These are phyloP conservation scores for Ganoderma multipileum DNA, from an alignment of 1,284 basidiomycete genomes.

Conservation along the genomic window DNA sequence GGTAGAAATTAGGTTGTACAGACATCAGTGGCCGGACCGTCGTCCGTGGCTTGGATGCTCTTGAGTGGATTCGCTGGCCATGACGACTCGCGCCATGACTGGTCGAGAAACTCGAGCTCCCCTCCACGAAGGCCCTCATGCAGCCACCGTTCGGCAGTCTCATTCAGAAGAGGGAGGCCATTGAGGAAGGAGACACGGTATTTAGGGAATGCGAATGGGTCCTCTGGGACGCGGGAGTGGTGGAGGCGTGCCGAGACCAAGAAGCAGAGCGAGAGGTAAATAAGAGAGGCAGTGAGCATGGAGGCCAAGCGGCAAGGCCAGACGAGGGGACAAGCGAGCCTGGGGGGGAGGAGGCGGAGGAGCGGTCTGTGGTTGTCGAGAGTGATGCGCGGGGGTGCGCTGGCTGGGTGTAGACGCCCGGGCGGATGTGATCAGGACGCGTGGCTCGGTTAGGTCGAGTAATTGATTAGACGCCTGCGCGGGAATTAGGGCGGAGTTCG, in stretches of 20 bases:
- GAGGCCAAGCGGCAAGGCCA: conserved; percentile 11
- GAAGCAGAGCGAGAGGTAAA: conserved; percentile 31
- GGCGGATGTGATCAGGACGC: no score
- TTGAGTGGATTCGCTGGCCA: conserved; percentile 49
- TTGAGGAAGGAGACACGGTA: conserved; percentile 85
- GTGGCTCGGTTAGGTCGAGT: conserved; percentile 5
- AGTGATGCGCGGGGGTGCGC: not conserved
- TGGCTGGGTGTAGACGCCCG: conserved; percentile 15
- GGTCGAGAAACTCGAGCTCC: conserved; percentile 77
- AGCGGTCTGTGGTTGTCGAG: not conserved
- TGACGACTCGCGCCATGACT: conserved; percentile 56
- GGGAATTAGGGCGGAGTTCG: conserved; percentile 32
- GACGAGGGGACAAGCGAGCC: not conserved
- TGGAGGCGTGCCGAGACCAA: conserved; percentile 54
- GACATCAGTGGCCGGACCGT: conserved; percentile 37
- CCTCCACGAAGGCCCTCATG: conserved; percentile 71
- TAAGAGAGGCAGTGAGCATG: conserved; percentile 27
- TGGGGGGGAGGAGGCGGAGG: not conserved
- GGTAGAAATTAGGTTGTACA: conserved; percentile 22
- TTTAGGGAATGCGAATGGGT: conserved; percentile 85
- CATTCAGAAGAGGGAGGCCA: conserved; percentile 74
- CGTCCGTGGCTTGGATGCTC: conserved; percentile 63
- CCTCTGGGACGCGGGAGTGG: conserved; percentile 74
- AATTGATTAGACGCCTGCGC: conserved; percentile 29
- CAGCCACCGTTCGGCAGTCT: conserved; percentile 79